Evolutionary conservation across 2,329 filamentous ascomycete genomes (phyloP), one percentile per base, ranked within the genome.

Genomic region (Sphaerulina musiva): DNA sequence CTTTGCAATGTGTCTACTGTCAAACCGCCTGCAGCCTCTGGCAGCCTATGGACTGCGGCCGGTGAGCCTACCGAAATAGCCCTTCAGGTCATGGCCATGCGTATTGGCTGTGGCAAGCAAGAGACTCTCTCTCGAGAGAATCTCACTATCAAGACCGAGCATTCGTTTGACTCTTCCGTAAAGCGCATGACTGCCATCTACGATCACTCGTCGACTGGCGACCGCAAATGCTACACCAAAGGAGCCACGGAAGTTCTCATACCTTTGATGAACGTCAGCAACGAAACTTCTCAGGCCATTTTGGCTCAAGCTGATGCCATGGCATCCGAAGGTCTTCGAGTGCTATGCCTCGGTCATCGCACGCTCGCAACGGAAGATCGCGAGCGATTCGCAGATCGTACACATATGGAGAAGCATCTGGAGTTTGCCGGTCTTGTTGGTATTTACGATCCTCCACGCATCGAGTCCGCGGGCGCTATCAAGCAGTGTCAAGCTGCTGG

Each of bases 31-130:
- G 54, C 59, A 20, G 72, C 78, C 52, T 71, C 72, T 45, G 72
- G 79, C 10, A 73, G 76, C 10, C 73, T 77, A 36, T 86, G 83
- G 83, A 76, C 79, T 51, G 81, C 79, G 75, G 80, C 60, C 34
- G 84, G 83, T 23, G 83, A 86, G 59, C 82, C 82, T 0, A 87
- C 84, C 0, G 85, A 88, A 61, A 86, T 88, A 56, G 85, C 85
- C 1, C 83, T 88, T 31, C 84, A 87, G 60, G 84, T 88, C 0
- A 85, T 88, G 66, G 83, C 83, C 6, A 80, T 79, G 51, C 80
- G 85, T 8, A 87, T 87, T 63, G 59, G 50, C 2, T 62, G 61
- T 43, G 60, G 62, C 26, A 68, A 64, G 51, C 39, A 57, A 12
- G 53, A 60, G 31, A 57, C 60, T 29, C 54, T 66, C 60, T 29